Conservation (phyloP, 495 filamentous ascomycete species). For the Cairneyella variabilis region DNA sequence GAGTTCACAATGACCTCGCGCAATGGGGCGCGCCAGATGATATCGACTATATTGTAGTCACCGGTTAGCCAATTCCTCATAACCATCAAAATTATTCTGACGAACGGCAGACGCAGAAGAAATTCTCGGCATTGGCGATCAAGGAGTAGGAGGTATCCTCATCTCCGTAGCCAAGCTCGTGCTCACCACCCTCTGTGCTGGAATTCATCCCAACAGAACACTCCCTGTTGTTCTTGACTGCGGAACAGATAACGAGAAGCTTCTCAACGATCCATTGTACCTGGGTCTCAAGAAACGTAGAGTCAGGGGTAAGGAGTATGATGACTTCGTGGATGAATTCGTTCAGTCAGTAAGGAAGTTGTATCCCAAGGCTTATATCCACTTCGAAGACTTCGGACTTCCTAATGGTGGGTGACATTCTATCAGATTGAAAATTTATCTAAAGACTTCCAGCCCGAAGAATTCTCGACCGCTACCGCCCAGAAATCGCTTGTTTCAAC, state of each 20-base stretch:
- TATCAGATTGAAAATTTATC: not conserved
- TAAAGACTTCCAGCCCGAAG: constrained; percentile 41
- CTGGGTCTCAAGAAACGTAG: constrained; percentile 68
- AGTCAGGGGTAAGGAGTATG: constrained; percentile 69
- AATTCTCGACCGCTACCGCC: constrained; percentile 70
- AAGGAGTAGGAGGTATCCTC: constrained; percentile 83
- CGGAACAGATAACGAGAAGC: constrained; percentile 75
- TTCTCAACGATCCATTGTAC: constrained; percentile 79
- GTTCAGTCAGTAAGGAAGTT: constrained; percentile 60
- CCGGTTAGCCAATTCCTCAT: constrained; percentile 44
- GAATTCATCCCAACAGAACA: constrained; percentile 76
- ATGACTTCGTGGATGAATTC: constrained; percentile 72
- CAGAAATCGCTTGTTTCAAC: constrained; percentile 79
- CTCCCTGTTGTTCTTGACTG: constrained; percentile 84
- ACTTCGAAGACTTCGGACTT: constrained; percentile 67
- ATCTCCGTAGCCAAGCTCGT: constrained; percentile 83
- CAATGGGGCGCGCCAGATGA: constrained; percentile 68
- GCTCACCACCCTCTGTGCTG: constrained; percentile 78
- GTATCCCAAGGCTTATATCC: constrained; percentile 79
- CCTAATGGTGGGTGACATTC: constrained; percentile 33
- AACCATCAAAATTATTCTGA: not conserved
- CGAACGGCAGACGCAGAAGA: constrained; percentile 41
- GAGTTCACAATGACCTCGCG: constrained; percentile 58
- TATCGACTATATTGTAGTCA: constrained; percentile 86
- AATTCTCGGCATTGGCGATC: constrained; percentile 88